phyloP scores from a whole-genome alignment of 257 asterid species.

The Solanum virginianum region DNA sequence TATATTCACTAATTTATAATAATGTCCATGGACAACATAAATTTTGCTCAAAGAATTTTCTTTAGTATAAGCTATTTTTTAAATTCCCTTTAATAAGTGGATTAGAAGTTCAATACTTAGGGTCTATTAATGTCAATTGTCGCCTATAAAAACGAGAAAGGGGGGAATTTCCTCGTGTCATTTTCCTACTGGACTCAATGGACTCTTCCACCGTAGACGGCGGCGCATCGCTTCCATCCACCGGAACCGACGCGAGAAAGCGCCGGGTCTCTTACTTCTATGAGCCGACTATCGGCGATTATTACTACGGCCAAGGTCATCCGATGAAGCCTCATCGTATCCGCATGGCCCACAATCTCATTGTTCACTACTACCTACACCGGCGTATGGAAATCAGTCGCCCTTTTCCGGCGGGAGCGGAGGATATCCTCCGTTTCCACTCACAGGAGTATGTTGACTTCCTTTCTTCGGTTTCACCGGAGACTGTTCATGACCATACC shows the following conservation, averaged over 20 bases:
- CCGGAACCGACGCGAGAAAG: conserved; percentile 11
- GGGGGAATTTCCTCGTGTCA: not conserved
- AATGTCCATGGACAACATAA: not conserved
- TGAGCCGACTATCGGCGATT: conserved; percentile 22
- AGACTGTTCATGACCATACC: conserved; percentile 15
- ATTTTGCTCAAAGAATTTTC: not conserved
- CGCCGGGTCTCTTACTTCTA: conserved; percentile 20
- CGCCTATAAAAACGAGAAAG: not conserved
- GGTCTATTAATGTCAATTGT: not conserved
- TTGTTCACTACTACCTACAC: conserved; percentile 17
- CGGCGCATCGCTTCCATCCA: conserved; percentile 17
- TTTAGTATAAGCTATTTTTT: not conserved
- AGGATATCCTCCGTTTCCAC: conserved; percentile 17
- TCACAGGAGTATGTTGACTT: conserved; percentile 15
- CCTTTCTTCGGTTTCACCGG: conserved; percentile 15
- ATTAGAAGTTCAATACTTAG: not conserved
- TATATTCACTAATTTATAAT: no score
- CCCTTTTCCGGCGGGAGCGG: conserved; percentile 14
- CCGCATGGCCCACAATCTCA: conserved; percentile 19
- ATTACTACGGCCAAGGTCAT: conserved; percentile 20
- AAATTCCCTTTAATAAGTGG: not conserved
- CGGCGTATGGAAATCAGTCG: conserved; percentile 20
- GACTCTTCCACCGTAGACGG: conserved; percentile 9
- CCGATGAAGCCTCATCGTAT: conserved; percentile 24
- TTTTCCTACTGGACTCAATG: not conserved